A percentile compares a stretch with the other conserved stretches of the same genome.
These are phyloP conservation scores for Cytospora piceae DNA, from an alignment of 2,329 filamentous ascomycete genomes.

Conservation along the genomic window DNA sequence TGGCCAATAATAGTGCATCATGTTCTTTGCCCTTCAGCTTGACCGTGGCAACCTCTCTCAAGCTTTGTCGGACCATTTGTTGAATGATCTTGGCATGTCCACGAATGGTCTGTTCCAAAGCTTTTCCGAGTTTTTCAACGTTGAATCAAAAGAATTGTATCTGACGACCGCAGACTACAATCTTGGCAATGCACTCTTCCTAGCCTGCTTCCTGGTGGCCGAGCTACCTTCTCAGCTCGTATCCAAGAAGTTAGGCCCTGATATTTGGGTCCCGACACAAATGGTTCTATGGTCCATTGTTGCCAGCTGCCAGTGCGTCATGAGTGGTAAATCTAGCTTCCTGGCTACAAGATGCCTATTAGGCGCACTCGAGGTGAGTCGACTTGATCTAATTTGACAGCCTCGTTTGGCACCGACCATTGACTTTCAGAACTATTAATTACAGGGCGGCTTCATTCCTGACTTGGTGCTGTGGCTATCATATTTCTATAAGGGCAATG, in stretches of 20 bases:
- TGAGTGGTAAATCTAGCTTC: conserved; percentile 31
- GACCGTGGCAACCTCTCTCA: conserved; percentile 63
- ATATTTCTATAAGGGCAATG: conserved; percentile 42
- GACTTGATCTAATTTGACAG: too few species aligned
- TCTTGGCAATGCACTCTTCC: conserved; percentile 55
- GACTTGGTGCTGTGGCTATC: conserved; percentile 41
- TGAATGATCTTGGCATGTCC: conserved; percentile 53
- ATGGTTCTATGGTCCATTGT: conserved; percentile 37
- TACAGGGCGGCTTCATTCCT: conserved; percentile 41
- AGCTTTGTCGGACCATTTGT: conserved; percentile 64
- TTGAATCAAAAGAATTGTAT: background rate
- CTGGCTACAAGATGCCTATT: conserved; percentile 34
- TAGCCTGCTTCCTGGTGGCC: conserved; percentile 54
- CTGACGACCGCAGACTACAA: conserved; percentile 45
- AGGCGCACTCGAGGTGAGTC: conserved; percentile 34
- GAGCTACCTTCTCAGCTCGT: conserved; percentile 63
- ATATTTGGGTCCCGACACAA: conserved; percentile 38
- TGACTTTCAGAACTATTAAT: background rate
- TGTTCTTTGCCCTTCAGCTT: conserved; percentile 65
- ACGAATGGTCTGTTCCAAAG: conserved; percentile 45
- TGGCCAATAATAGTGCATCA: conserved; percentile 48
- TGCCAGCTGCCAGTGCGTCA: conserved; percentile 33
- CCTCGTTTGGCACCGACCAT: background rate
- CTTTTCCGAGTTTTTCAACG: background rate
- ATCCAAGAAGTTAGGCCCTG: conserved; percentile 50